A percentile compares a stretch with the other conserved stretches of the same genome.
Conservation (phyloP, 306 rosid species). For the Cucurbita moschata region DNA sequence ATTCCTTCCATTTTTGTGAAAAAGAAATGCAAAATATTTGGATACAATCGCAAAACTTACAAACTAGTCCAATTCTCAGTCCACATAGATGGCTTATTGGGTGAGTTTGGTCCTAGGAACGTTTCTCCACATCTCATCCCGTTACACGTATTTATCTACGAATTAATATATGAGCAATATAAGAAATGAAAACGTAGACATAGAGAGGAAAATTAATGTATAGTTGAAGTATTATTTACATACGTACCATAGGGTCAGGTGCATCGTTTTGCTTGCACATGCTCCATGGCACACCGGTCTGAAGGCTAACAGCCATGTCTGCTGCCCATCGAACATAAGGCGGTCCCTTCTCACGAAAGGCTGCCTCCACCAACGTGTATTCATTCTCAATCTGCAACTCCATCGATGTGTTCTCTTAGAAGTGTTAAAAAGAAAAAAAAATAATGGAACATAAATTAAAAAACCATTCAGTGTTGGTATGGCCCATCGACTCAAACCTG, state of each 20-base stretch:
- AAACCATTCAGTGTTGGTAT: not conserved
- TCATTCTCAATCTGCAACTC: slow-evolving; percentile 74
- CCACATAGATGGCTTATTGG: slow-evolving; percentile 76
- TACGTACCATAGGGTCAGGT: slow-evolving; percentile 58
- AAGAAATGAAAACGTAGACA: not conserved
- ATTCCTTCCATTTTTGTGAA: not conserved
- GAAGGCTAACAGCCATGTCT: slow-evolving; percentile 55
- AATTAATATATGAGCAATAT: not conserved
- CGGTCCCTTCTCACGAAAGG: slow-evolving; percentile 42
- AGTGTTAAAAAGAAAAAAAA: too few relatives aligned
- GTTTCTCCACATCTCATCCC: slow-evolving; percentile 62
- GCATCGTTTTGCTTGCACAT: slow-evolving; percentile 94
- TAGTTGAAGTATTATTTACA: not conserved
- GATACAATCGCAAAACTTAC: slow-evolving; percentile 21
- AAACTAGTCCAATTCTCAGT: slow-evolving; percentile 94
- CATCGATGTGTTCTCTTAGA: not conserved
- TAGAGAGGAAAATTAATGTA: not conserved
- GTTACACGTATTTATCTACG: slow-evolving; percentile 61
- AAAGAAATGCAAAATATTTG: not conserved
- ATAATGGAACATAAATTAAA: not conserved
- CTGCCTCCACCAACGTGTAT: slow-evolving; percentile 35
- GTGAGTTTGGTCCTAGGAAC: slow-evolving; percentile 73
- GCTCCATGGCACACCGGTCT: slow-evolving; percentile 82
- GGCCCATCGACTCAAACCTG: slow-evolving; percentile 33
- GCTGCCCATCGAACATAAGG: slow-evolving; percentile 81